Conservation (phyloP, 208 protist species). For the Wallacemonas collosoma region DNA sequence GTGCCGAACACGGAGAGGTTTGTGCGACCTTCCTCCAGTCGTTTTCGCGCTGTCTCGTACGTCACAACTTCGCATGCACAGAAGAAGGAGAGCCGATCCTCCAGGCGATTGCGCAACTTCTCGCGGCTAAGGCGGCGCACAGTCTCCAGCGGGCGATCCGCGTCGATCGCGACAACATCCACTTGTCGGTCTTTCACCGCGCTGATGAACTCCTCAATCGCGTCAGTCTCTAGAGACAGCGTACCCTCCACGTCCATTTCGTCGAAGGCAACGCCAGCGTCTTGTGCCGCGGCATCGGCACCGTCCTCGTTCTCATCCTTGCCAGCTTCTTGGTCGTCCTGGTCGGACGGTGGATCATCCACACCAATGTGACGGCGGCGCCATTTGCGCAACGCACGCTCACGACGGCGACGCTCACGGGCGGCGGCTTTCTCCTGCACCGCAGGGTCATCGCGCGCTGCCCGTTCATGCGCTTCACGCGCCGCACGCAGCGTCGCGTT, state of each 20-base stretch:
- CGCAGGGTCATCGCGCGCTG: neutral
- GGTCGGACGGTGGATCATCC: constrained; percentile 57
- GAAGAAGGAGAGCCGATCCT: constrained; percentile 80
- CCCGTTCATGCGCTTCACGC: neutral
- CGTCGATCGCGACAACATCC: constrained; percentile 53
- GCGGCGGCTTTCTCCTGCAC: constrained; percentile 7
- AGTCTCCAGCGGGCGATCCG: constrained; percentile 55
- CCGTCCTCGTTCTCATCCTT: constrained; percentile 25
- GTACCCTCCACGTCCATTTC: constrained; percentile 21
- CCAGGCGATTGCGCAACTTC: constrained; percentile 51
- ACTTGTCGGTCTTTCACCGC: constrained; percentile 61
- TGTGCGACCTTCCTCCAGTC: constrained; percentile 44
- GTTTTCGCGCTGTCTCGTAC: constrained; percentile 52
- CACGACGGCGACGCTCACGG: constrained; percentile 31
- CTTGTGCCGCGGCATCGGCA: constrained; percentile 20
- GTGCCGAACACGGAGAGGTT: constrained; percentile 66
- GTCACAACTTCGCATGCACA: constrained; percentile 62
- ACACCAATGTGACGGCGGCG: constrained; percentile 88
- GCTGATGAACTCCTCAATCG: constrained; percentile 72
- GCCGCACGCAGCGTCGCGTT: neutral
- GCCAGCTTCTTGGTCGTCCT: neutral
- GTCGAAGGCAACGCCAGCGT: constrained; percentile 17
- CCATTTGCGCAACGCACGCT: constrained; percentile 73
- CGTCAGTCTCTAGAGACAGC: constrained; percentile 23
- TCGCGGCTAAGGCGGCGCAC: constrained; percentile 51